Conservation (phyloP, 139 green algal genomes). For the Chlamydomonas sp. region DNA sequence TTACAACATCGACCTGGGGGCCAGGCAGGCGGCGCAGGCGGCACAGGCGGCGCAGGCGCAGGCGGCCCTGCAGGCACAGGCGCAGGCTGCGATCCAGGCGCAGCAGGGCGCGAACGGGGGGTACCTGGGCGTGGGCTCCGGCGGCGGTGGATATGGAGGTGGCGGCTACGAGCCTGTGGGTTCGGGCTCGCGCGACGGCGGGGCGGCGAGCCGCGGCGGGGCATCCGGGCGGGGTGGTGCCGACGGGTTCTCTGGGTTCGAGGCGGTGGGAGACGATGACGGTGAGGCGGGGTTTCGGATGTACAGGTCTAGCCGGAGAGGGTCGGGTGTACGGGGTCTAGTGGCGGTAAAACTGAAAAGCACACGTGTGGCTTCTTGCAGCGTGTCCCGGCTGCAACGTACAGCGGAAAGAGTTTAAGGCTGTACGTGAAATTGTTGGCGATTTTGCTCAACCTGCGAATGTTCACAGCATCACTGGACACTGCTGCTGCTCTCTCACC, state of each 20-base stretch:
- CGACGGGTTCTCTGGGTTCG: conserved; percentile 31
- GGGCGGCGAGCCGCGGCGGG: neutral
- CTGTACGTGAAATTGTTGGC: too few species aligned
- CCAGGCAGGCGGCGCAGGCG: conserved; percentile 39
- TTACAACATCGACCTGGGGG: conserved; percentile 62
- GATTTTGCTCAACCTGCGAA: too few species aligned
- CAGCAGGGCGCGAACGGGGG: neutral
- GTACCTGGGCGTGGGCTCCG: neutral
- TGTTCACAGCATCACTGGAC: neutral
- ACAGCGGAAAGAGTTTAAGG: too few species aligned
- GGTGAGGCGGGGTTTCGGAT: conserved; percentile 2
- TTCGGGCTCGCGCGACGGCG: neutral
- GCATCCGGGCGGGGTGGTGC: neutral
- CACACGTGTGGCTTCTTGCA: too few species aligned
- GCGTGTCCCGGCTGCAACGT: too few species aligned
- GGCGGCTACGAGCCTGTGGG: too few species aligned
- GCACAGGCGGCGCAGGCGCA: neutral
- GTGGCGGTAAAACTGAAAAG: too few species aligned
- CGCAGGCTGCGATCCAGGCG: neutral
- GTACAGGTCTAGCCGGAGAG: too few species aligned
- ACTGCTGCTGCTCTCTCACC: neutral
- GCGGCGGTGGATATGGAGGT: neutral
- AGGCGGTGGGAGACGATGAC: conserved; percentile 19
- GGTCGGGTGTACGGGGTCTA: too few species aligned
- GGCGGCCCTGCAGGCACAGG: too few species aligned